Percentiles rank a stretch among this genome's conserved stretches.
These are phyloP conservation scores for Plasmodium yoelii DNA, from an alignment of 169 alveolate species.

Conservation along the genomic window DNA sequence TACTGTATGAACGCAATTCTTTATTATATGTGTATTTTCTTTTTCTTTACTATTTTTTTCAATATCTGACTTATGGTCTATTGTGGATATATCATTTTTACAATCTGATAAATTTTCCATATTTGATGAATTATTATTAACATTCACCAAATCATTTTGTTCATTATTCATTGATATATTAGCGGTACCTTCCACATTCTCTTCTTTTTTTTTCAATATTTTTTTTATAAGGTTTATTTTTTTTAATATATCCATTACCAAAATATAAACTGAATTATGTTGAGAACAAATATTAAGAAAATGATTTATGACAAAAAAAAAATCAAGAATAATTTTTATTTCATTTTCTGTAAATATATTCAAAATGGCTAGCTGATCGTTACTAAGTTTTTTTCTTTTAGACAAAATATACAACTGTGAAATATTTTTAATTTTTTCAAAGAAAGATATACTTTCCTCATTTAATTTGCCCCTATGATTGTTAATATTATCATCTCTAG, in stretches of 20 bases:
- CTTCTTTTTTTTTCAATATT: slow-evolving; percentile 11
- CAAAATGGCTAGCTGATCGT: not conserved
- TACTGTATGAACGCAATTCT: too few relatives aligned
- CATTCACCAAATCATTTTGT: not conserved
- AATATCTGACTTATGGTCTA: too few relatives aligned
- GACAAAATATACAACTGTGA: slow-evolving; percentile 13
- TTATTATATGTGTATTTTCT: too few relatives aligned
- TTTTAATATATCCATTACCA: slow-evolving; percentile 32
- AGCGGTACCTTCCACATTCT: not conserved
- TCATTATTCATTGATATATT: not conserved
- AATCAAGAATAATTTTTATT: slow-evolving; percentile 33
- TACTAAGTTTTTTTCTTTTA: slow-evolving; percentile 8
- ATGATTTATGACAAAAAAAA: slow-evolving; percentile 49
- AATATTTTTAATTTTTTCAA: slow-evolving; percentile 5
- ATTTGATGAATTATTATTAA: too few relatives aligned
- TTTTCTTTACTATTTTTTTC: too few relatives aligned
- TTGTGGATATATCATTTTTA: too few relatives aligned
- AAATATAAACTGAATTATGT: slow-evolving; percentile 23
- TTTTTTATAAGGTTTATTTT: slow-evolving; percentile 26
- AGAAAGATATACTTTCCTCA: not conserved
- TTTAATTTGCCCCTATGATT: not conserved
- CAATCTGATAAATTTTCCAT: too few relatives aligned
- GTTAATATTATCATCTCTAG: not conserved
- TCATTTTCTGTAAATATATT: slow-evolving; percentile 34
- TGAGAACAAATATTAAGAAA: slow-evolving; percentile 20